Conservation (phyloP, 2,329 filamentous ascomycete species). For the Phaeoacremonium minimum region DNA sequence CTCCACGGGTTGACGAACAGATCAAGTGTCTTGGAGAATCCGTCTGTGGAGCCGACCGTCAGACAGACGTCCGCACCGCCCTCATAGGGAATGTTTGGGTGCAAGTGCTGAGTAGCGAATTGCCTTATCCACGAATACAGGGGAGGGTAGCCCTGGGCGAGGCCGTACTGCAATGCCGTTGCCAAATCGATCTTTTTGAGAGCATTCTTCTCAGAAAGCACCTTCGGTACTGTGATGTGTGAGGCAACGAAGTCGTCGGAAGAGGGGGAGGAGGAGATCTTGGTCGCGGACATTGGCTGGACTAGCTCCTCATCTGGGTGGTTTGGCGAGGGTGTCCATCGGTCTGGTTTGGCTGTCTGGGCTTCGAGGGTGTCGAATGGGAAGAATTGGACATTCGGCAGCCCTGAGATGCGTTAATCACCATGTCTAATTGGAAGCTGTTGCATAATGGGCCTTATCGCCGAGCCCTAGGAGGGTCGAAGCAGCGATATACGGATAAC, state of each 20-base stretch:
- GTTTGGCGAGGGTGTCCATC: conserved; percentile 70
- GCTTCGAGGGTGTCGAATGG: conserved; percentile 90
- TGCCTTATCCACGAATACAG: conserved; percentile 74
- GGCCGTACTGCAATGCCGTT: conserved; percentile 82
- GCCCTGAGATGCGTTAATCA: conserved; percentile 43
- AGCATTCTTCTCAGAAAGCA: conserved; percentile 52
- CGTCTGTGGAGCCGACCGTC: conserved; percentile 81
- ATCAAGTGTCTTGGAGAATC: conserved; percentile 73
- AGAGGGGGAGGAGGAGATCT: conserved; percentile 13
- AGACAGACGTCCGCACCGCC: conserved; percentile 73
- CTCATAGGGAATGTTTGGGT: conserved; percentile 76
- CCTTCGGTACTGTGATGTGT: conserved; percentile 70
- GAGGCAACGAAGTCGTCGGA: conserved; percentile 24
- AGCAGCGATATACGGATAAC: too few species aligned
- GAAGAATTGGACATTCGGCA: conserved; percentile 79
- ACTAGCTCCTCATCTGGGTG: conserved; percentile 30
- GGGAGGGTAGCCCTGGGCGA: conserved; percentile 75
- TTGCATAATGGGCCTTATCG: background rate
- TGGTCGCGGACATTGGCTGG: conserved; percentile 12
- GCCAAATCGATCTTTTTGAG: conserved; percentile 72
- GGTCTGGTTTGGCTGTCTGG: conserved; percentile 66
- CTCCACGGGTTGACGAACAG: conserved; percentile 74
- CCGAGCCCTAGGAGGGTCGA: background rate
- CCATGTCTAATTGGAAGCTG: conserved; percentile 2
- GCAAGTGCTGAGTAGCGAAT: conserved; percentile 71